Conservation (phyloP, 2,329 filamentous ascomycete genomes). For the Pleomassaria siparia region DNA sequence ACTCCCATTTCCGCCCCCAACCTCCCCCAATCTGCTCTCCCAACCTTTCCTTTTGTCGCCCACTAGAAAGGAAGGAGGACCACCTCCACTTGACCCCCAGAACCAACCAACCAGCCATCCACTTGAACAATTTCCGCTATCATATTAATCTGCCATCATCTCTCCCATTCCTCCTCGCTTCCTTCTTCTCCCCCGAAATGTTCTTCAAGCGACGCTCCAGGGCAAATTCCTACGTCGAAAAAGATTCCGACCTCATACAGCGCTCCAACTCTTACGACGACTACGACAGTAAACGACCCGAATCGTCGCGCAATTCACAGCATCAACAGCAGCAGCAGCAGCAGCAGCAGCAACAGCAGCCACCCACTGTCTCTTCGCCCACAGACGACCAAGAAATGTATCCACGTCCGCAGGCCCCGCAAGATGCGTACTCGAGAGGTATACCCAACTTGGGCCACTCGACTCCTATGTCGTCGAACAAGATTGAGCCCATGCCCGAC, state of each 20-base stretch:
- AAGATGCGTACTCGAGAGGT: slow-evolving; percentile 33
- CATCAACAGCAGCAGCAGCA: slow-evolving; percentile 4
- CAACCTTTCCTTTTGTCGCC: slow-evolving; percentile 11
- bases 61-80: too few relatives aligned
- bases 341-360: not conserved
- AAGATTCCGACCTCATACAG: slow-evolving; percentile 45
- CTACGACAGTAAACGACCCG: slow-evolving; percentile 43
- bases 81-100: too few relatives aligned
- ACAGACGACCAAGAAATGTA: slow-evolving; percentile 47
- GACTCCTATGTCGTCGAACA: too few relatives aligned
- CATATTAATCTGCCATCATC: slow-evolving; percentile 27
- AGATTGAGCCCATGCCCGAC: slow-evolving; percentile 51
- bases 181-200: slow-evolving; percentile 40
- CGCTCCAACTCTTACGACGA: slow-evolving; percentile 45
- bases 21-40: slow-evolving; percentile 6
- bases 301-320: slow-evolving; percentile 41
- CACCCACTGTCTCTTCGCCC: slow-evolving; percentile 16
- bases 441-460: slow-evolving; percentile 11
- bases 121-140: slow-evolving; percentile 11
- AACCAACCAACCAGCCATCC: slow-evolving; percentile 16
- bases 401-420: slow-evolving; percentile 45
- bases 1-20: slow-evolving; percentile 5
- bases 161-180: slow-evolving; percentile 17
- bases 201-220: slow-evolving; percentile 54
- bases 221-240: slow-evolving; percentile 52